phyloP scores from a whole-genome alignment of 75 land plant species.

The Larix kaempferi region DNA sequence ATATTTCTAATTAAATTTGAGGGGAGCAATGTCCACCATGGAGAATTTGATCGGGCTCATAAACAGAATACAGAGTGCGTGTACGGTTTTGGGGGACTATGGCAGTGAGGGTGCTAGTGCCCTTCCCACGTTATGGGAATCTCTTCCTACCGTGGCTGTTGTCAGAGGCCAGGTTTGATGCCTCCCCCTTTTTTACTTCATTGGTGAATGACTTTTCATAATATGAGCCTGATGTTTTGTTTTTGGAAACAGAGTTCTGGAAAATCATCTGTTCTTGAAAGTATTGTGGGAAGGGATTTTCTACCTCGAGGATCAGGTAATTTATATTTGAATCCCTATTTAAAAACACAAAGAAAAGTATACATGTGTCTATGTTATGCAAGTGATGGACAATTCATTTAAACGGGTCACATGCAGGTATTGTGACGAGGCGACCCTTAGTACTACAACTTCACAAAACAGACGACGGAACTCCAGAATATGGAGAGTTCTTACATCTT shows the following conservation, averaged over 20 bases:
- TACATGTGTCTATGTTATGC: too few relatives aligned
- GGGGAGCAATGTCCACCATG: slow-evolving; percentile 64
- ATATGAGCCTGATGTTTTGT: too few relatives aligned
- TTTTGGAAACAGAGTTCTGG: slow-evolving; percentile 51
- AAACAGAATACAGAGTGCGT: slow-evolving; percentile 84
- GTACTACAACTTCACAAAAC: slow-evolving; percentile 83
- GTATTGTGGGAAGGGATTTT: slow-evolving; percentile 69
- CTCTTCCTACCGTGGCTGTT: slow-evolving; percentile 87
- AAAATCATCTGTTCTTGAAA: slow-evolving; percentile 66
- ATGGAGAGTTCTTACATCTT: slow-evolving; percentile 82
- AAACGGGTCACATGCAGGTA: slow-evolving; percentile 40
- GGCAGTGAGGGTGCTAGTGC: slow-evolving; percentile 71
- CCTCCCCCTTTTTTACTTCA: too few relatives aligned
- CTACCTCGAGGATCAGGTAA: slow-evolving; percentile 66
- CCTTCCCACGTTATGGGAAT: slow-evolving; percentile 78
- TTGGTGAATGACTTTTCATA: too few relatives aligned
- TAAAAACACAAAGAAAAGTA: too few relatives aligned
- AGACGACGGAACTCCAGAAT: slow-evolving; percentile 72
- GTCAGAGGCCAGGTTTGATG: slow-evolving; percentile 85
- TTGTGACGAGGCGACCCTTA: slow-evolving; percentile 89
- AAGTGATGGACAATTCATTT: too few relatives aligned
- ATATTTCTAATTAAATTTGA: too few relatives aligned
- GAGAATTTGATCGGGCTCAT: slow-evolving; percentile 90
- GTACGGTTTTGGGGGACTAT: slow-evolving; percentile 86
- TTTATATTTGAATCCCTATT: too few relatives aligned